Base-by-base conservation (phyloP, 2,329 filamentous ascomycete genomes). In the Aspergillus sp. region DNA sequence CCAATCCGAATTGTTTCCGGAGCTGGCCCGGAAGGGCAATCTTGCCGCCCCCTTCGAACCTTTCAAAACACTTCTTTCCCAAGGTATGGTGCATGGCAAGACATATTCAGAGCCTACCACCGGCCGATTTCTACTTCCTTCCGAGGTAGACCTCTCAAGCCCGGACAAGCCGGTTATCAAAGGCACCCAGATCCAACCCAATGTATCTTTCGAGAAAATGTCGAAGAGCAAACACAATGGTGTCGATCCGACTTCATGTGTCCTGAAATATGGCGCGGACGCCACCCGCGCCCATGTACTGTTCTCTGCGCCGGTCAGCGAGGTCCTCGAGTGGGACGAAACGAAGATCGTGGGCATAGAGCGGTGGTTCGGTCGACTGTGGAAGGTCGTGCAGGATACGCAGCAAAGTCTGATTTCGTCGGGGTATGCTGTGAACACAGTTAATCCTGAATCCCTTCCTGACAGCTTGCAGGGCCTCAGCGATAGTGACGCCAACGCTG, bases 191-290 rank as follows among this genome's bases (percentile, higher is more conserved):
- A 76, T 83, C 52, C 68, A 71, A 0, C 86, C 89, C 1, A 84
- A 79, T 29, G 76, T 92, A 18, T 87, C 85, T 1, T 96, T 85
- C 67, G 92, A 96, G 73, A 96, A 96, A 73, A 96, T 96, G 92
- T 95, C 90, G 45, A 96, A 96, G 77, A 96, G 91, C 69, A 96
- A 96, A 75, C 83, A 95, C 78, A 96, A 96, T 70, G 92, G 92
- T 26, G 91, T 96, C 6, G 91, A 96, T 70, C 92, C 92, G 0
- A 87, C 85, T 0, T 81, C 79, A 0, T 90, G 89, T 63, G 91
- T 95, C 58, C 78, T 82, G 7, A 86, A 85, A 65, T 89, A 95
- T 67, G 92, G 92, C 22, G 90, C 92, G 1, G 92, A 96, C 73
- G 88, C 90, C 6, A 92, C 90, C 2, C 83, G 92, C 57, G 91